Evolutionary conservation across 352 stramenopile genomes (phyloP), one percentile per base, ranked within the genome.

Genomic region (Globisporangium nagaii): DNA sequence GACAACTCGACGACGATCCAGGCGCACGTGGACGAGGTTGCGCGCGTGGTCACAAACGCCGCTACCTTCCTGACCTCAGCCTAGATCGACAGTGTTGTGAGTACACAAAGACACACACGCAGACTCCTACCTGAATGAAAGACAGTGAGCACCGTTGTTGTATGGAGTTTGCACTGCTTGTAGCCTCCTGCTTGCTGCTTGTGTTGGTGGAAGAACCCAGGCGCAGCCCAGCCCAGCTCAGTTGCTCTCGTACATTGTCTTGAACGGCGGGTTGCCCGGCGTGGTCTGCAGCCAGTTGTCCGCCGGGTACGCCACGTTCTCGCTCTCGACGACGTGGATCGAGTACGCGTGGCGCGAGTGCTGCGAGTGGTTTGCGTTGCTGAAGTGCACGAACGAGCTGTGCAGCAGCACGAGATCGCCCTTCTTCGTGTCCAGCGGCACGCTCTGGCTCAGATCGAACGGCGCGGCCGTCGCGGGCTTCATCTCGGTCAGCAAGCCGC

Each of bases 251-350:
- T 84, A 90, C 61, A 90, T 79, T 25, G 74, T 63, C 50, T 76
- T 70, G 53, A 90, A 90, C 0, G 76, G 73, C 56, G 70, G 68
- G 31, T 76, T 75, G 9, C 69, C 73, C 2, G 53, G 30, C 17
- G 86, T 84, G 56, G 90, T 96, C 69, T 98, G 95, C 25, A 98
- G 75, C 95, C 95, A 98, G 63, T 98, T 98, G 42, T 87, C 79
- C 12, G 64, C 61, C 3, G 88, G 88, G 69, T 97, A 98, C 20
- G 52, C 34, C 25, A 88, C 86, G 17, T 85, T 67, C 25, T 88
- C 68, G 34, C 90, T 96, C 70, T 98, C 94, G 25, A 98, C 82
- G 17, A 98, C 75, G 70, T 98, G 96, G 36, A 98, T 80, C 60
- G 97, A 93, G 79, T 98, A 98, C 22, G 96, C 96, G 68, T 98